Evolutionary conservation across 768 basidiomycete species (phyloP), one percentile per base, ranked within the genome.

Genomic region (Kwoniella europaea): DNA sequence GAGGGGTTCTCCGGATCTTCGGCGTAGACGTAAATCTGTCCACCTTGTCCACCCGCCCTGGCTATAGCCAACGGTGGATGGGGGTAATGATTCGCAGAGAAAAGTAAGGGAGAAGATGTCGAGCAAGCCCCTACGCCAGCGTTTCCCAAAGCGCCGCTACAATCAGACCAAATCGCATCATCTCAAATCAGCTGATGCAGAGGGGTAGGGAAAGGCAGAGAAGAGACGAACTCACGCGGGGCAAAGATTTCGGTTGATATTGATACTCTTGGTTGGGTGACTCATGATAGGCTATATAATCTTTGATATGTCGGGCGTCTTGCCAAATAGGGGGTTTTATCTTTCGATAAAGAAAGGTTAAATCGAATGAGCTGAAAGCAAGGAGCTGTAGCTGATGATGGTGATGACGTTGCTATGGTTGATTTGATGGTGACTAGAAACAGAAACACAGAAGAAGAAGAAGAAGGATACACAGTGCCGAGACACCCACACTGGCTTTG

Each of bases 21-120:
- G 27, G 78, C 60, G 63, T 81, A 83, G 10, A 78, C 78, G 53
- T 65, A 83, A 7, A 82, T 69, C 43, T 72, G 77, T 41, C 80
- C 82, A 35, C 82, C 80, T 29, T 63, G 41, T 2, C 82, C 82
- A 13, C 79, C 79, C 2, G 76, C 70, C 52, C 82, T 65, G 29
- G 82, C 82, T 18, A 83, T 65, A 15, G 82, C 82, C 42, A 83
- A 61, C 16, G 76, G 76, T 20, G 72, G 68, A 9, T 64, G 64
- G 18, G 68, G 78, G 7, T 72, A 71, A 50, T 67, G 64, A 35
- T 63, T 62, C 52, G 35, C 42, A 52, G 76, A 74, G 71, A 71
- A 55, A 15, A 60, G 50, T 60, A 62, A 43, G 18, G 54, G 67
- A 53, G 65, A 62, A 54, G 59, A 60, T 59, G 65, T 44, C 22